Percentiles rank a stretch among this genome's conserved stretches.
Evolutionary conservation across 2,329 filamentous ascomycete genomes (phyloP).

Genomic region (Neofusicoccum cordaticola): DNA sequence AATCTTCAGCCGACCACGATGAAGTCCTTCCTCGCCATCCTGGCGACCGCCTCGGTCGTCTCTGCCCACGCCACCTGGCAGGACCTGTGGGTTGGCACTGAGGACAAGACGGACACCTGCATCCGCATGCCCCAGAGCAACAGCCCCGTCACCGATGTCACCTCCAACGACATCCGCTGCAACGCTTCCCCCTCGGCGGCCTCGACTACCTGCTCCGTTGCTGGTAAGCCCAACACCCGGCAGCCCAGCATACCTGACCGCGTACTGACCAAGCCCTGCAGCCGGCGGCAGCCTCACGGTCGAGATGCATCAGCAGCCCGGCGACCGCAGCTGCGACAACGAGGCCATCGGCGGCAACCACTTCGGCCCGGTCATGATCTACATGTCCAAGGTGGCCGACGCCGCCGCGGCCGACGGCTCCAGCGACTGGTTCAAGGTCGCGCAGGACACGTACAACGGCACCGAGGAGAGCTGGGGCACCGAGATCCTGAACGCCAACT

Average conservation of each 20-base stretch:
- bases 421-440: constrained; percentile 53
- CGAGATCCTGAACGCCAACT: constrained; percentile 40
- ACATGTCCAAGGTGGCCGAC: constrained; percentile 38
- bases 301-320: constrained; percentile 38
- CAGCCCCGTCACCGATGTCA: constrained; percentile 35
- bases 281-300: constrained; percentile 34
- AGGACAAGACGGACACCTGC: constrained; percentile 38
- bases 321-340: constrained; percentile 29
- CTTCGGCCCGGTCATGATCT: constrained; percentile 47
- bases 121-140: constrained; percentile 47
- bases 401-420: constrained; percentile 56
- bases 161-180: constrained; percentile 33
- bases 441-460: constrained; percentile 38
- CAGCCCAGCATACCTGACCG: background rate
- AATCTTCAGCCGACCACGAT: background rate
- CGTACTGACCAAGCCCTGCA: constrained; percentile 22
- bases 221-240: background rate
- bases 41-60: constrained; percentile 33
- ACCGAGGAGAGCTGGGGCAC: constrained; percentile 39
- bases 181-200: constrained; percentile 31
- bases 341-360: constrained; percentile 38
- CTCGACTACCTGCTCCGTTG: constrained; percentile 24
- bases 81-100: constrained; percentile 35
- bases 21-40: constrained; percentile 24
- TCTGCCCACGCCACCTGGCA: constrained; percentile 40